A percentile compares a stretch with the other conserved stretches of the same genome.
phyloP scores from a whole-genome alignment of 345 rosid genomes.

The Syzygium oleosum region DNA sequence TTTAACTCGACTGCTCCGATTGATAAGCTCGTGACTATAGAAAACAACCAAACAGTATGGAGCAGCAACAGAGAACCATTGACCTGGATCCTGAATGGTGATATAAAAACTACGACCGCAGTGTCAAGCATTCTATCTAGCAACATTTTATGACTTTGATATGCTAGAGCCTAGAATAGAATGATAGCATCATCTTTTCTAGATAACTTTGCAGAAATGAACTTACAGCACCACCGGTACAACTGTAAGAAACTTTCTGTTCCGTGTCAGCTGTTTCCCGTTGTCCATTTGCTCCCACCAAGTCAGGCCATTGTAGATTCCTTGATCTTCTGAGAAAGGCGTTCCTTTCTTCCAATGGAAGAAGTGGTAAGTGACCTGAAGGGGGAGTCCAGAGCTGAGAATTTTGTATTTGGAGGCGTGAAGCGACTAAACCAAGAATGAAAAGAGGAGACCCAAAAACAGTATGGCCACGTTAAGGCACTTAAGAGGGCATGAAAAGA shows the following conservation, averaged over 20 bases:
- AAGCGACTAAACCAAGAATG: neutral
- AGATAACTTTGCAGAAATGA: neutral
- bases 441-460: neutral
- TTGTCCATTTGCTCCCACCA: slow-evolving; percentile 99
- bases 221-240: slow-evolving; percentile 94
- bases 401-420: neutral
- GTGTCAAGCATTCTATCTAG: neutral
- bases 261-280: slow-evolving; percentile 93
- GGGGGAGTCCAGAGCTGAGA: neutral
- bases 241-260: slow-evolving; percentile 83
- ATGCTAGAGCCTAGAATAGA: neutral
- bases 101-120: neutral
- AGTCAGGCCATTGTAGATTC: slow-evolving; percentile 88
- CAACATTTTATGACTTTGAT: neutral
- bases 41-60: neutral
- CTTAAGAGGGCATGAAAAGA: neutral
- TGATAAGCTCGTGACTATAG: neutral
- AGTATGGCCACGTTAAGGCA: neutral
- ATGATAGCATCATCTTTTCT: neutral
- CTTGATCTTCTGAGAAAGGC: slow-evolving; percentile 94
- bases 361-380: slow-evolving; percentile 86
- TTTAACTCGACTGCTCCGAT: neutral
- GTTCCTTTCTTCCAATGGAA: slow-evolving; percentile 99
- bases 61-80: neutral
- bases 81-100: neutral